phyloP scores from a whole-genome alignment of 257 asterid species.

The Plantago elongata region DNA sequence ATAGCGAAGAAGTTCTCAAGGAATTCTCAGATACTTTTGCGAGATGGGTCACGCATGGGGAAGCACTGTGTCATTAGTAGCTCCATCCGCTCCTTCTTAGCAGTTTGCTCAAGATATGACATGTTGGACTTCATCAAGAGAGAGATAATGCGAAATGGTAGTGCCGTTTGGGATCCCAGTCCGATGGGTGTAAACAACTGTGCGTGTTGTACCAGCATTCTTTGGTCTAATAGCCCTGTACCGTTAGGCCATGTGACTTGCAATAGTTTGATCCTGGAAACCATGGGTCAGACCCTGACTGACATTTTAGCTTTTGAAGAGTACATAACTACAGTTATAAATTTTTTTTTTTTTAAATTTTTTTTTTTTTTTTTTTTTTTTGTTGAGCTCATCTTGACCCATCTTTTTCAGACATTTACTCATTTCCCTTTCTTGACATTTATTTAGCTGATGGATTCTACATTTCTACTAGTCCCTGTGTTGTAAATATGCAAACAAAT shows the following conservation, averaged over 20 bases:
- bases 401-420: conserved; percentile 19
- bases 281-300: conserved; percentile 34
- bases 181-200: conserved; percentile 24
- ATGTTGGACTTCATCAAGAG: conserved; percentile 7
- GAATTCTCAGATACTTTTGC: conserved; percentile 87
- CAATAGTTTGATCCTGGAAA: conserved; percentile 28
- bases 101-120: not conserved
- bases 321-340: conserved; percentile 57
- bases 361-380: conserved; percentile 8
- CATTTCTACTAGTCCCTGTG: conserved; percentile 26
- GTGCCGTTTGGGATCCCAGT: conserved; percentile 14
- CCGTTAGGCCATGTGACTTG: conserved; percentile 24
- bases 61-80: conserved; percentile 60
- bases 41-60: conserved; percentile 75
- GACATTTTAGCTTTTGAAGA: conserved; percentile 32
- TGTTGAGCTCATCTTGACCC: not conserved
- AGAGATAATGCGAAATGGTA: not conserved
- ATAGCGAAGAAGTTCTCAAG: conserved; percentile 55
- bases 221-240: conserved; percentile 25
- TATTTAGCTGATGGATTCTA: conserved; percentile 28
- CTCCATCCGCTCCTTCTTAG: conserved; percentile 17
- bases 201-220: conserved; percentile 28
- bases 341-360: conserved; percentile 45
- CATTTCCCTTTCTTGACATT: conserved; percentile 14
- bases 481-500: conserved; percentile 40